Evolutionary conservation across 306 rosid species (phyloP), one percentile per base, ranked within the genome.

Genomic region (Cucumis melo): DNA sequence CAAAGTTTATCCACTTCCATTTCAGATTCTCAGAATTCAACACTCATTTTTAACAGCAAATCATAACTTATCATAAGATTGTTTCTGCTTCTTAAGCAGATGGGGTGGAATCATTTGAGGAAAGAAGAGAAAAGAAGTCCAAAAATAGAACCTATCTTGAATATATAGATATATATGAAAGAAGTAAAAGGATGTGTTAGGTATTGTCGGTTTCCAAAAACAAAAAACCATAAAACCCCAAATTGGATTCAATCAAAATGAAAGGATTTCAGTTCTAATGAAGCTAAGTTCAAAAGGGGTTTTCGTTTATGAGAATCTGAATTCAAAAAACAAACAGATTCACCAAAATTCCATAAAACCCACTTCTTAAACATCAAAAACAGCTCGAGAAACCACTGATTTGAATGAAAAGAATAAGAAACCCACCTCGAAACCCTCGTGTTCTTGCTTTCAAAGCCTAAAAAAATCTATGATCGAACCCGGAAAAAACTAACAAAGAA

Each of bases 381-480:
- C 50, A 38, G 48, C 15, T 64, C 34, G 73, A 66, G 32, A 66
- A 66, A 72, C 78, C 62, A 55, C 23, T 19, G 42, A 64, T 62
- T 77, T 62, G 66, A 79, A 76, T 6, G 46, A 24, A 76, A 66
- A 55, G 17, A 50, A 57, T 5, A 46, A 36, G 62, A 80, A n/a
- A 19, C 61, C 79, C 83, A 77, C 67, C 74, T 57, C 20, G 60
- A 76, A 58, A 60, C 66, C 78, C 82, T 51, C 9, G 19, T 50
- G 16, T 46, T 75, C 20, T 54, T 58, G 48, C 74, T 24, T 58
- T 59, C 13, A 48, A 48, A 59, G 20, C 50, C 66, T 19, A n/a
- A 13, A 46, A 72, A 55, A 78, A 38, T 1, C 59, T 62, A 32
- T 63, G 78, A 38, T 78, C 70, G 50, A 79, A 62, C 64, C 56